Conservation (phyloP, 768 basidiomycete genomes). For the Agrocybe praecox region DNA sequence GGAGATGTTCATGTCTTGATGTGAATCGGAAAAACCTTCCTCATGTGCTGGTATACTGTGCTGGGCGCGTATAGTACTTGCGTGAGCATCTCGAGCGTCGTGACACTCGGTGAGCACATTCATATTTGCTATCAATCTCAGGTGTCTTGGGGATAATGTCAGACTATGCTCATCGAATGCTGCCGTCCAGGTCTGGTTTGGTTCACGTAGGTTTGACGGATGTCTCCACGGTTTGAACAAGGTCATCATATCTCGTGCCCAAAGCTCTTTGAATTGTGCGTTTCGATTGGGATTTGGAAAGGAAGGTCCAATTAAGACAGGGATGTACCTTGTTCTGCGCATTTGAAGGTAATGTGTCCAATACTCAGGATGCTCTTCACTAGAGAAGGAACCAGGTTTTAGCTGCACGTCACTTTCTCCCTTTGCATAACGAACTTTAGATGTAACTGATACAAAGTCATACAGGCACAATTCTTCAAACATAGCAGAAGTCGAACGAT, state of each 20-base stretch:
- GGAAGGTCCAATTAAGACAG: constrained; percentile 35
- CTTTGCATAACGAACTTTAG: too few relatives aligned
- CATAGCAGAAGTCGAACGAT: too few relatives aligned
- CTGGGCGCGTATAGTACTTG: too few relatives aligned
- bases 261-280: constrained; percentile 11
- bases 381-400: neutral
- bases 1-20: too few relatives aligned
- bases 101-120: constrained; percentile 42
- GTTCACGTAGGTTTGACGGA: constrained; percentile 25
- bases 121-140: constrained; percentile 37
- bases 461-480: too few relatives aligned
- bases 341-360: constrained; percentile 19
- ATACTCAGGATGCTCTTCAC: constrained; percentile 20
- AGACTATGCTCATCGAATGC: constrained; percentile 26
- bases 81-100: constrained; percentile 27
- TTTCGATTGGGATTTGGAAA: constrained; percentile 31
- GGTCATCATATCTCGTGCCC: constrained; percentile 39
- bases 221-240: constrained; percentile 44
- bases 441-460: too few relatives aligned
- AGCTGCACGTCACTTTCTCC: neutral
- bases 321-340: constrained; percentile 16
- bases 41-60: too few relatives aligned
- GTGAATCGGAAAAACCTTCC: too few relatives aligned
- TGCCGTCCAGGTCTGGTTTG: constrained; percentile 24
- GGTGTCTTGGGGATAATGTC: constrained; percentile 2